These are phyloP conservation scores for Volvox reticuliferus DNA, from an alignment of 139 green algal species.

Conservation along the genomic window DNA sequence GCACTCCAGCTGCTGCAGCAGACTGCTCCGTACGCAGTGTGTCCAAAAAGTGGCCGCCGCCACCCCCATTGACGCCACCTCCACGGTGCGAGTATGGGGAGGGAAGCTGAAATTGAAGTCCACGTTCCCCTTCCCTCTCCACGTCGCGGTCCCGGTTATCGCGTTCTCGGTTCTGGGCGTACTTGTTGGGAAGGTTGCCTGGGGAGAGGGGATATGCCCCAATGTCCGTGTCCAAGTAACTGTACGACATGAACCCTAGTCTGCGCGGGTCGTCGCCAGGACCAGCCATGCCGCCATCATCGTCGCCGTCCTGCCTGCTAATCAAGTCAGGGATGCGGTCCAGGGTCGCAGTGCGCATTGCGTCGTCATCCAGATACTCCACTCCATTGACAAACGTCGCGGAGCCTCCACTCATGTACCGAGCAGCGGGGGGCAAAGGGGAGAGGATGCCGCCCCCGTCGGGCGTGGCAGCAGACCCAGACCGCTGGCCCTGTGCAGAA, in stretches of 20 bases:
- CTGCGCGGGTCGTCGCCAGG: background rate
- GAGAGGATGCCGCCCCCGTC: background rate
- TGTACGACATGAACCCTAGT: background rate
- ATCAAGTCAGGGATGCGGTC: background rate
- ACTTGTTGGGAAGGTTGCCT: background rate
- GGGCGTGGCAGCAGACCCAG: too few species aligned
- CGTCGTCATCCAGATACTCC: background rate
- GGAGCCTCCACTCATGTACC: background rate
- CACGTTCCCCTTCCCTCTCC: too few species aligned
- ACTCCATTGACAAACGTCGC: background rate
- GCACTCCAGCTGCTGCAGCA: too few species aligned
- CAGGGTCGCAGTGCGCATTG: background rate
- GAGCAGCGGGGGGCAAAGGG: background rate
- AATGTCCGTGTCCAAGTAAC: background rate
- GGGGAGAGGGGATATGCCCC: background rate
- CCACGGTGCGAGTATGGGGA: too few species aligned
- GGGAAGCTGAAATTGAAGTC: too few species aligned
- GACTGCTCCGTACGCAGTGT: background rate
- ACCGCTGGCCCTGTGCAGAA: background rate
- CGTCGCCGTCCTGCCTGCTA: background rate
- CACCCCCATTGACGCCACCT: background rate
- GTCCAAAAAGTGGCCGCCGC: background rate
- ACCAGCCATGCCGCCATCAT: background rate
- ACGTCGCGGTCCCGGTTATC: background rate
- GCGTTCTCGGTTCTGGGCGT: background rate